A percentile compares a stretch with the other conserved stretches of the same genome.
Evolutionary conservation across 2,329 filamentous ascomycete genomes (phyloP).

Genomic region (Hypoxylon sp.): DNA sequence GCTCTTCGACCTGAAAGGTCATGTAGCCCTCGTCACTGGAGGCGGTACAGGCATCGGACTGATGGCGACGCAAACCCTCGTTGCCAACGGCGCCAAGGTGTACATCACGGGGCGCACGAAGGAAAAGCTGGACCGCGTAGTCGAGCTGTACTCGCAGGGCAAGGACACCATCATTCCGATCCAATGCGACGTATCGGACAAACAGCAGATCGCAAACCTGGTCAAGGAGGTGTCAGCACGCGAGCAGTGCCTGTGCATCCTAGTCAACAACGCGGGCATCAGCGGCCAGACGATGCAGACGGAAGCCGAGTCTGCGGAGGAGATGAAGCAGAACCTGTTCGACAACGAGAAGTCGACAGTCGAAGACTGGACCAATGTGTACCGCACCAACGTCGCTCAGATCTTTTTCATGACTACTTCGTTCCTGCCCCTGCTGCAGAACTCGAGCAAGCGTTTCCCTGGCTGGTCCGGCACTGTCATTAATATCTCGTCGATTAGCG

Average conservation of each 20-base stretch:
- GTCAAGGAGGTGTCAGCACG: conserved; percentile 67
- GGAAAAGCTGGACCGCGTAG: conserved; percentile 72
- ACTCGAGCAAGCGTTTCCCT: conserved; percentile 57
- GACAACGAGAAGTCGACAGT: conserved; percentile 69
- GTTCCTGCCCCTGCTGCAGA: conserved; percentile 72
- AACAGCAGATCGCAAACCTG: conserved; percentile 69
- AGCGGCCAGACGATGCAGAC: conserved; percentile 69
- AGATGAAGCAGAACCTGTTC: conserved; percentile 74
- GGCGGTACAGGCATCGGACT: conserved; percentile 75
- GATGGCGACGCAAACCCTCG: conserved; percentile 77
- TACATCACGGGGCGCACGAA: conserved; percentile 76
- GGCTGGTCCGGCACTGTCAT: conserved; percentile 72
- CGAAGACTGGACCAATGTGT: conserved; percentile 79
- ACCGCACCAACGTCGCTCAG: conserved; percentile 80
- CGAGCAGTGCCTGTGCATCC: conserved; percentile 71
- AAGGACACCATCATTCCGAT: conserved; percentile 70
- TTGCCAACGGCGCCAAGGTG: conserved; percentile 75
- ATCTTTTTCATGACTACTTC: conserved; percentile 75
- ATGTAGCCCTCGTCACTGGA: conserved; percentile 62
- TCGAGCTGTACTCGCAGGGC: conserved; percentile 68
- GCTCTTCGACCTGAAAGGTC: conserved; percentile 60
- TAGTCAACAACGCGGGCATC: conserved; percentile 77
- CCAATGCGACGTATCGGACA: conserved; percentile 72
- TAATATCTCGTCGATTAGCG: conserved; percentile 77
- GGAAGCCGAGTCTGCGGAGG: conserved; percentile 63